Evolutionary conservation across 495 filamentous ascomycete genomes (phyloP).

Genomic region (Barbatosphaeria neglecta): DNA sequence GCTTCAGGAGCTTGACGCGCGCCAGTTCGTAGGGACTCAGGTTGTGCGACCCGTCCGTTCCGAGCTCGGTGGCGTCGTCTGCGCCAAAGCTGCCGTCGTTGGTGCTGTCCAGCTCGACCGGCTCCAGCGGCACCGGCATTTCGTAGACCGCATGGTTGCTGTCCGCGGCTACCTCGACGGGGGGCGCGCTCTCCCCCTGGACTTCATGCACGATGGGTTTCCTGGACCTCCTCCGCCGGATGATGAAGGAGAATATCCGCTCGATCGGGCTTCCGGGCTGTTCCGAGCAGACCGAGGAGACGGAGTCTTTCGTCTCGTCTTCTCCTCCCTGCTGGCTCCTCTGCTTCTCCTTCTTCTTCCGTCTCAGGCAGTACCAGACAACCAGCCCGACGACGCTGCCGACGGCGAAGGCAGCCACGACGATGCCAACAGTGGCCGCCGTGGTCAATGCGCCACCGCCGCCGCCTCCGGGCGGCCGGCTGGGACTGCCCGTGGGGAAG

Average conservation of each 20-base stretch:
- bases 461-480: not conserved
- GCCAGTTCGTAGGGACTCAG: constrained; percentile 33
- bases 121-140: constrained; percentile 31
- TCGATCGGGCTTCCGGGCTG: constrained; percentile 16
- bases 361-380: constrained; percentile 18
- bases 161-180: constrained; percentile 35
- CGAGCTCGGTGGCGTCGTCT: constrained; percentile 24
- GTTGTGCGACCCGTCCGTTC: constrained; percentile 13
- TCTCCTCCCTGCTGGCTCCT: constrained; percentile 10
- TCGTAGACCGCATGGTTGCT: constrained; percentile 37
- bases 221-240: constrained; percentile 16
- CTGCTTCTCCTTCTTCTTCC: constrained; percentile 14
- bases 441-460: constrained; percentile 30
- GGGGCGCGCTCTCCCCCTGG: constrained; percentile 10
- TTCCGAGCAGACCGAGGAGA: constrained; percentile 6
- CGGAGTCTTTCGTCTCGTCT: constrained; percentile 14
- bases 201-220: constrained; percentile 6
- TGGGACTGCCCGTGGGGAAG: constrained; percentile 23
- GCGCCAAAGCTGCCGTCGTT: constrained; percentile 17
- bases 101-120: constrained; percentile 37
- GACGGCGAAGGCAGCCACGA: constrained; percentile 29
- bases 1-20: constrained; percentile 30
- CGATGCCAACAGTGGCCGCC: constrained; percentile 24
- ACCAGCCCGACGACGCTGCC: constrained; percentile 28
- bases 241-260: constrained; percentile 21